Percentiles rank a stretch among this genome's conserved stretches.
Evolutionary conservation across 805 yeast species (phyloP).

Genomic region (Brettanomyces bruxellensis): DNA sequence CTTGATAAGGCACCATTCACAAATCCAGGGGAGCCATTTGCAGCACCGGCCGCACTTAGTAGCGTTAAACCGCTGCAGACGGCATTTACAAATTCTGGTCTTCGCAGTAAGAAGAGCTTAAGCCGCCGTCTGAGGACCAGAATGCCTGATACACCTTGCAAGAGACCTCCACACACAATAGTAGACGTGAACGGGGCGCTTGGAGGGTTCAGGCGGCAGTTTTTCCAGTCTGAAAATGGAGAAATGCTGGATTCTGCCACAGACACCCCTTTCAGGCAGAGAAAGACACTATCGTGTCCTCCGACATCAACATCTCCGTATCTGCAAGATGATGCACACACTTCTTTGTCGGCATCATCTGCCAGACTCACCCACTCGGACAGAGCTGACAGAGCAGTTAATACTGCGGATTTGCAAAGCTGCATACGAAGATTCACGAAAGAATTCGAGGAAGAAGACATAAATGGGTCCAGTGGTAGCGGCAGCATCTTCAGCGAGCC

Average conservation of each 20-base stretch:
- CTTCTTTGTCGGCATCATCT: too few relatives aligned
- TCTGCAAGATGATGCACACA: too few relatives aligned
- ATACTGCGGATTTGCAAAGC: constrained; percentile 32
- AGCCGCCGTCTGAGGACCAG: constrained; percentile 25
- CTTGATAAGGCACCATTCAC: constrained; percentile 8
- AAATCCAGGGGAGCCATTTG: constrained; percentile 13
- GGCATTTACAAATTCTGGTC: constrained; percentile 70
- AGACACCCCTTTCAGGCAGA: too few relatives aligned
- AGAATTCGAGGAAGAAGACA: constrained; percentile 32
- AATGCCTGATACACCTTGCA: constrained; percentile 62
- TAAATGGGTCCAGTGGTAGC: constrained; percentile 14
- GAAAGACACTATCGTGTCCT: too few relatives aligned
- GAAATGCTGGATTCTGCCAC: too few relatives aligned
- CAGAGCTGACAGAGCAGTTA: constrained; percentile 18
- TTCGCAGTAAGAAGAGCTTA: constrained; percentile 50
- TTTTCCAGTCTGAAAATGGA: too few relatives aligned
- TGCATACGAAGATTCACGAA: constrained; percentile 30
- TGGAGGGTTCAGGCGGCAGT: constrained; percentile 3
- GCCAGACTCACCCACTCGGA: too few relatives aligned
- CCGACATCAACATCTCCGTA: too few relatives aligned
- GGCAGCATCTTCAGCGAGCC: constrained; percentile 22
- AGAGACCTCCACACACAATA: constrained; percentile 29
- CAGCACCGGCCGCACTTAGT: constrained; percentile 51
- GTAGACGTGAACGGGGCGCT: constrained; percentile 21
- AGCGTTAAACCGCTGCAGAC: constrained; percentile 79